These are phyloP conservation scores for Alliaria petiolata DNA, from an alignment of 345 rosid species.

Conservation along the genomic window DNA sequence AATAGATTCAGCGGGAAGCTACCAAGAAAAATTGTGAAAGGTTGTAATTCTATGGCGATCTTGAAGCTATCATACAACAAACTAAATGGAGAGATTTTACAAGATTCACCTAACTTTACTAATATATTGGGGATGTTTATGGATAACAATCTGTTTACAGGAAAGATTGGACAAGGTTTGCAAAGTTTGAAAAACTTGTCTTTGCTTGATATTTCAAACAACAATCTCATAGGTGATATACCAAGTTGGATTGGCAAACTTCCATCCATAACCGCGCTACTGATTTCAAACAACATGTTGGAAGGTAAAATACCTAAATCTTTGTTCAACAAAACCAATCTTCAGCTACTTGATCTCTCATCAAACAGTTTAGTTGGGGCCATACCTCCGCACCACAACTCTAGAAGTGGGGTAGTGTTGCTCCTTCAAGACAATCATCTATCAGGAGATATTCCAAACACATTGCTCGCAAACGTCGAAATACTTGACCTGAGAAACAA, in stretches of 20 bases:
- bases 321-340: too few relatives aligned
- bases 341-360: too few relatives aligned
- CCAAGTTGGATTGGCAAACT: constrained; percentile 1
- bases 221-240: neutral
- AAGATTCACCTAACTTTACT: too few relatives aligned
- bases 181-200: neutral
- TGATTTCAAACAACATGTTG: neutral
- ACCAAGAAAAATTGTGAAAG: neutral
- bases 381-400: neutral
- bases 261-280: neutral
- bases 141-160: neutral
- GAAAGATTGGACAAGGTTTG: constrained; percentile 1
- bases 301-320: constrained; percentile 7
- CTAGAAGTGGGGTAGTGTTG: neutral
- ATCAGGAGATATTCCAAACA: neutral
- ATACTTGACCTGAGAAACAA: constrained; percentile 16
- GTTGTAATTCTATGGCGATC: neutral
- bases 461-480: neutral
- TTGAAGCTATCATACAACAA: neutral
- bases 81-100: neutral
- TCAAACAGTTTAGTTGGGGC: neutral
- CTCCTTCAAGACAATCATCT: neutral
- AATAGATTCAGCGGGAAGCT: neutral
- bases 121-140: too few relatives aligned
- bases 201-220: neutral